Evolutionary conservation across 129 eudicot genomes (phyloP).

Genomic region (Pittosporum tobira): DNA sequence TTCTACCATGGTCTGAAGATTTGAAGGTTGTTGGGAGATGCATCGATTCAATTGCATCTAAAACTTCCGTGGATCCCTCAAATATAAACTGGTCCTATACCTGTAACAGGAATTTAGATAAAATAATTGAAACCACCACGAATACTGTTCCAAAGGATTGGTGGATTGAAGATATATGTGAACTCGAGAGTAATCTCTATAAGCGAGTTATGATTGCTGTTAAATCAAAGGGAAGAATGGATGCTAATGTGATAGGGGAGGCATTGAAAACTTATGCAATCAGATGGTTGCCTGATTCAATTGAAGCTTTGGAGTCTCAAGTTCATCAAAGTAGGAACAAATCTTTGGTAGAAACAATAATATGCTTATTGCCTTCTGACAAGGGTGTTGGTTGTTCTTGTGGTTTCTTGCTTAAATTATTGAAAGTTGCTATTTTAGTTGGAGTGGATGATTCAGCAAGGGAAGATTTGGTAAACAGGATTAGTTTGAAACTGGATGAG

Average conservation of each 20-base stretch:
- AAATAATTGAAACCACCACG: conserved; percentile 19
- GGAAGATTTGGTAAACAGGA: conserved; percentile 42
- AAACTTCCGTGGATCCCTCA: conserved; percentile 58
- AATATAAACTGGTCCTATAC: conserved; percentile 77
- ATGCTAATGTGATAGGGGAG: conserved; percentile 55
- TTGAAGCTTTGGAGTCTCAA: conserved; percentile 49
- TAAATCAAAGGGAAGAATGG: conserved; percentile 65
- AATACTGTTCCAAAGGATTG: conserved; percentile 76
- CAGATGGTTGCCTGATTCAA: conserved; percentile 74
- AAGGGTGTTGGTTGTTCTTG: conserved; percentile 62
- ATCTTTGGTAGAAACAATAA: conserved; percentile 51
- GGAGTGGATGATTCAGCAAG: conserved; percentile 62
- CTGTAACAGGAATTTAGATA: conserved; percentile 44
- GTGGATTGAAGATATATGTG: conserved; percentile 94
- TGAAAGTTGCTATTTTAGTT: conserved; percentile 55
- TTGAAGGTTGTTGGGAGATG: conserved; percentile 50
- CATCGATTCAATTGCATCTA: conserved; percentile 62
- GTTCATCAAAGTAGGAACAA: conserved; percentile 42
- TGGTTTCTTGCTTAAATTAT: conserved; percentile 66
- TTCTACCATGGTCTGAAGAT: conserved; percentile 65
- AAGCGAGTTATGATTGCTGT: conserved; percentile 66
- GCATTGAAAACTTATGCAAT: conserved; percentile 62
- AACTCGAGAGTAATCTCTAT: conserved; percentile 63
- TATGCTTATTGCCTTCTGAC: conserved; percentile 54
- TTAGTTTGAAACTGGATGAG: conserved; percentile 59